Base-by-base conservation (phyloP, 1,284 basidiomycete genomes). In the Dichomitus squalens region DNA sequence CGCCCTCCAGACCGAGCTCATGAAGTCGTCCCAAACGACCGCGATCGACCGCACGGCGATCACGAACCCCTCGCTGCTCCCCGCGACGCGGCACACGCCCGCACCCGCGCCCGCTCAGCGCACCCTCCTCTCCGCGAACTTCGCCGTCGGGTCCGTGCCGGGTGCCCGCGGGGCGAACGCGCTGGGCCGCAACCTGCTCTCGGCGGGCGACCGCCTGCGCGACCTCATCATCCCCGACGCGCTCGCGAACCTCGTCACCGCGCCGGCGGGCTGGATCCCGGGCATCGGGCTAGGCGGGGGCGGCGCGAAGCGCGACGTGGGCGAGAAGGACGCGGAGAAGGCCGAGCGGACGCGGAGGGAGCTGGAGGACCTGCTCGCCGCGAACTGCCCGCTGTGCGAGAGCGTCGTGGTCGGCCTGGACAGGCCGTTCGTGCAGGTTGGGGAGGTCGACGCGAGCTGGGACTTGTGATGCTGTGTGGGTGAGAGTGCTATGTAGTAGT, bases 151-250 rank as follows among this genome's bases (percentile, higher is more conserved):
- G 66, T 84, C 83, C 4, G 66, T 83, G 55, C 84, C 84, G 57
- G 49, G 31, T 80, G 86, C 35, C 78, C 83, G 82, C 48, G 84
- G 82, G 34, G 82, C 84, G 54, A 80, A 86, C 70, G 72, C 88
- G 48, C 70, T 92, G 33, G 89, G 93, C 3, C 87, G 92, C 58
- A 93, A 92, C 67, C 78, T 96, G 20, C 84, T 94, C 9, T 92
- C 90, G 11, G 95, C 95, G 0, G 93, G 94, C 16, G 95, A 97
- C 73, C 84, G 87, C 59, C 75, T 98, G 55, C 84, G 95, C 36
- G 94, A 96, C 70, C 77, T 98, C 51, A 96, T 98, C 67, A 78
- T 96, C 4, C 95, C 96, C 11, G 95, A 97, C 67, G 92, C 93
- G 5, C 80, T 98, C 23, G 93, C 90, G 23, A 80, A 82, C 39